phyloP scores from a whole-genome alignment of 805 yeast genomes.

The Teunomyces barrocoloradensis region DNA sequence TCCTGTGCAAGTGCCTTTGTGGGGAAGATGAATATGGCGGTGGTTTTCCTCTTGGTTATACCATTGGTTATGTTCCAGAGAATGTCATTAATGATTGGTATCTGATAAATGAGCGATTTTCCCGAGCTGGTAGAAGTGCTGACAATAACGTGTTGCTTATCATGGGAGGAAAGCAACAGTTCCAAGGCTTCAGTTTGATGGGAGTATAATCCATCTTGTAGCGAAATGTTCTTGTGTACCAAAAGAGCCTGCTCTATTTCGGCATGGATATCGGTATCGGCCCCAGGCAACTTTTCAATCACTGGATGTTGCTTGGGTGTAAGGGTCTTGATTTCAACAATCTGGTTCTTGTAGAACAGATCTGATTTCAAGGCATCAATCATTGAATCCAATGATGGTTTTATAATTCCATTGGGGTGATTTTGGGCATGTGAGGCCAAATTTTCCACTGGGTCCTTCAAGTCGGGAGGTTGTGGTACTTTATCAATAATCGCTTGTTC shows the following conservation, averaged over 20 bases:
- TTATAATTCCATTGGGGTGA: background rate
- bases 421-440: constrained; percentile 7
- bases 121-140: constrained; percentile 98
- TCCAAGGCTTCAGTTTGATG: constrained; percentile 84
- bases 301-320: constrained; percentile 45
- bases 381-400: constrained; percentile 47
- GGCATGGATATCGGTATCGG: constrained; percentile 45
- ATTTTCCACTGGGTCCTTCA: constrained; percentile 58
- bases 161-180: constrained; percentile 44
- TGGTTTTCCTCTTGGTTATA: constrained; percentile 37
- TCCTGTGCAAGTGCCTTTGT: constrained; percentile 98
- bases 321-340: constrained; percentile 50
- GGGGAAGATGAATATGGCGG: constrained; percentile 89
- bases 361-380: constrained; percentile 46
- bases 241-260: constrained; percentile 49
- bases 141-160: constrained; percentile 64
- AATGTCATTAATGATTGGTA: constrained; percentile 64
- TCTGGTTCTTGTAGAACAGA: constrained; percentile 61
- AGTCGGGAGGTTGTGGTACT: constrained; percentile 50
- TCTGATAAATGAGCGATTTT: constrained; percentile 86
- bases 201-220: constrained; percentile 54
- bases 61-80: constrained; percentile 35
- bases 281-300: constrained; percentile 37
- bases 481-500: constrained; percentile 28
- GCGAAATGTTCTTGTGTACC: constrained; percentile 40